Evolutionary conservation across 2,329 filamentous ascomycete species (phyloP).

Genomic region (Tothia fuscella): DNA sequence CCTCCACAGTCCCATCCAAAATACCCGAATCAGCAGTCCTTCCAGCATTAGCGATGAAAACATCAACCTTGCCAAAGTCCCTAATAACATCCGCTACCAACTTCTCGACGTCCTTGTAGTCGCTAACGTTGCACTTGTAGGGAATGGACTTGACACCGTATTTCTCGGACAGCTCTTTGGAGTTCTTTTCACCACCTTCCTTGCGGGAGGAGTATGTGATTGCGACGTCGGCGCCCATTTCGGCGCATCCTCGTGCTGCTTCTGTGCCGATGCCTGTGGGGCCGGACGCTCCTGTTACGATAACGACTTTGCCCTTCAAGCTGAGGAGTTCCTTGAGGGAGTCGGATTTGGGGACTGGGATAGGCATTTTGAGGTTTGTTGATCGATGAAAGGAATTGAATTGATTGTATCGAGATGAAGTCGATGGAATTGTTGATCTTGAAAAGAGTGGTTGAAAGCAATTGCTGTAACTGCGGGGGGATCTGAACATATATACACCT

Average conservation of each 20-base stretch:
- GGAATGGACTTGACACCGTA: constrained; percentile 11
- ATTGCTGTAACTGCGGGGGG: too few relatives aligned
- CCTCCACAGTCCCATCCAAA: constrained; percentile 56
- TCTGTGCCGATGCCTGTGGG: constrained; percentile 58
- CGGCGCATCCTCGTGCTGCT: constrained; percentile 51
- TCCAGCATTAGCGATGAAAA: constrained; percentile 51
- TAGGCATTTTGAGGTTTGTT: constrained; percentile 38
- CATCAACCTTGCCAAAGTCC: constrained; percentile 33
- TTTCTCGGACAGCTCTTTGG: constrained; percentile 26
- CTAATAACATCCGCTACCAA: constrained; percentile 23
- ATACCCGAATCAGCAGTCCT: constrained; percentile 57
- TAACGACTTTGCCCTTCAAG: constrained; percentile 42
- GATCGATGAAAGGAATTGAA: not conserved
- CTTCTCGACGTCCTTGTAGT: constrained; percentile 20
- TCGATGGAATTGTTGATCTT: too few relatives aligned
- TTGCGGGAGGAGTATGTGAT: constrained; percentile 55
- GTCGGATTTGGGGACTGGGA: constrained; percentile 43
- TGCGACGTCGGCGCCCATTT: constrained; percentile 52
- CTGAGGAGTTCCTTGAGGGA: constrained; percentile 44
- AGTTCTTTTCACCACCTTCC: constrained; percentile 53
- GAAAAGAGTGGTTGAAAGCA: too few relatives aligned
- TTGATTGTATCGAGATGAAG: too few relatives aligned
- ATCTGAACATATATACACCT: too few relatives aligned
- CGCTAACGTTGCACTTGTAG: constrained; percentile 11
- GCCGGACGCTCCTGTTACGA: constrained; percentile 43